Evolutionary conservation across 2,329 filamentous ascomycete genomes (phyloP).

Genomic region (Fusarium veterinarium): DNA sequence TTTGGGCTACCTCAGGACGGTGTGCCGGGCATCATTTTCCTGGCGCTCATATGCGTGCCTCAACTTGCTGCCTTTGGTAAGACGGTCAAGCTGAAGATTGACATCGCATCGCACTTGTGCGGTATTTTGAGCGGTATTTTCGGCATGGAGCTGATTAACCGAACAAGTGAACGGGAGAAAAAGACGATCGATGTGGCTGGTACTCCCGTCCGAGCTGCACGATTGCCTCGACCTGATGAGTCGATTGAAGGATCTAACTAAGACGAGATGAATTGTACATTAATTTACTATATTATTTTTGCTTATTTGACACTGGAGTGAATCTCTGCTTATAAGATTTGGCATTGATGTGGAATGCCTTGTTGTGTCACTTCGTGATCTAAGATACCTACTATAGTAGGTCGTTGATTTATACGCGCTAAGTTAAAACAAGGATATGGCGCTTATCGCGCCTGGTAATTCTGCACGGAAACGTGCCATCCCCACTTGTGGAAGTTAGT

Average conservation of each 20-base stretch:
- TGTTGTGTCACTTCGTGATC: not conserved
- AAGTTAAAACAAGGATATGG: constrained; percentile 13
- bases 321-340: constrained; percentile 17
- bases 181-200: constrained; percentile 30
- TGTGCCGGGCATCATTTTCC: constrained; percentile 65
- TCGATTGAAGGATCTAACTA: not conserved
- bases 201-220: not conserved
- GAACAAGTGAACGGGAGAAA: constrained; percentile 29
- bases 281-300: constrained; percentile 33
- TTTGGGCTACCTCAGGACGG: constrained; percentile 68
- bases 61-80: constrained; percentile 62
- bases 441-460: constrained; percentile 37
- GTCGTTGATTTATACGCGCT: not conserved
- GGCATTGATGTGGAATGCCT: not conserved
- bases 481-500: constrained; percentile 13
- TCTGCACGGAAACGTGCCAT: not conserved
- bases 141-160: constrained; percentile 52
- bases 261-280: constrained; percentile 1
- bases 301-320: constrained; percentile 22
- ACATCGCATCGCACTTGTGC: constrained; percentile 64
- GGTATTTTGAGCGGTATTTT: constrained; percentile 62
- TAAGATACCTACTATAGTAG: not conserved
- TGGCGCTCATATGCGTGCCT: constrained; percentile 62
- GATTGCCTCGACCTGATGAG: constrained; percentile 1
- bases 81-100: constrained; percentile 55